phyloP scores from a whole-genome alignment of 352 stramenopile genomes.

The Globisporangium splendens region DNA sequence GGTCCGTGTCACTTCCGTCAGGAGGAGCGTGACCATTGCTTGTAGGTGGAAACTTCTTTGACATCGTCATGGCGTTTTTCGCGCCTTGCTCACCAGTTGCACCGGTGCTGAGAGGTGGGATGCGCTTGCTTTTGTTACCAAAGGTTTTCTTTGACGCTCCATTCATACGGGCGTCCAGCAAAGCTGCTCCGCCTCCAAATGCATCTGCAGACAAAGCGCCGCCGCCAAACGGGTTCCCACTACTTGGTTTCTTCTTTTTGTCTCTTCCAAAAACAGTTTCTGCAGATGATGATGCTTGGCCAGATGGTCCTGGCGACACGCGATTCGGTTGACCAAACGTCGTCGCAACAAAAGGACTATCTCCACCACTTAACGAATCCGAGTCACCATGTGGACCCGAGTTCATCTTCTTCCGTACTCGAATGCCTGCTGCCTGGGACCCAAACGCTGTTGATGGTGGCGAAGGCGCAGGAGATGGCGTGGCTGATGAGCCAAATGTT shows the following conservation, averaged over 20 bases:
- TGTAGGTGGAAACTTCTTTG: slow-evolving; percentile 10
- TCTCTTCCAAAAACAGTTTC: slow-evolving; percentile 6
- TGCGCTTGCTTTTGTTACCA: slow-evolving; percentile 20
- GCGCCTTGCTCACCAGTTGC: background rate
- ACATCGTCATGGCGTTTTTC: slow-evolving; percentile 3
- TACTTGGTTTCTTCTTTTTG: background rate
- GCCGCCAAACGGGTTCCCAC: slow-evolving; percentile 8
- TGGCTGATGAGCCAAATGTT: slow-evolving; percentile 3
- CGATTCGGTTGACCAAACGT: slow-evolving; percentile 17
- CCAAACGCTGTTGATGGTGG: slow-evolving; percentile 26
- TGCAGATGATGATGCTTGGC: no score
- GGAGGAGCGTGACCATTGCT: background rate
- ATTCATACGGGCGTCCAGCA: slow-evolving; percentile 29
- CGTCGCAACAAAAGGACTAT: slow-evolving; percentile 24
- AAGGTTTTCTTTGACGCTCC: slow-evolving; percentile 22
- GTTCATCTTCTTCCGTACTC: slow-evolving; percentile 25
- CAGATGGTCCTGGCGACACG: background rate
- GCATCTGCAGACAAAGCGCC: background rate
- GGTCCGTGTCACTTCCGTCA: slow-evolving; percentile 11
- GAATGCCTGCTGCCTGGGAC: slow-evolving; percentile 14
- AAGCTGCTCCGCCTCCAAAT: slow-evolving; percentile 14
- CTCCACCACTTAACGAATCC: slow-evolving; percentile 4
- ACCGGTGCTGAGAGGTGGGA: slow-evolving; percentile 1
- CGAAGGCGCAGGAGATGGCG: slow-evolving; percentile 14
- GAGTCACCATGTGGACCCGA: slow-evolving; percentile 9